Base-by-base conservation (phyloP, 2,329 filamentous ascomycete genomes). In the Pseudogymnoascus sp. region DNA sequence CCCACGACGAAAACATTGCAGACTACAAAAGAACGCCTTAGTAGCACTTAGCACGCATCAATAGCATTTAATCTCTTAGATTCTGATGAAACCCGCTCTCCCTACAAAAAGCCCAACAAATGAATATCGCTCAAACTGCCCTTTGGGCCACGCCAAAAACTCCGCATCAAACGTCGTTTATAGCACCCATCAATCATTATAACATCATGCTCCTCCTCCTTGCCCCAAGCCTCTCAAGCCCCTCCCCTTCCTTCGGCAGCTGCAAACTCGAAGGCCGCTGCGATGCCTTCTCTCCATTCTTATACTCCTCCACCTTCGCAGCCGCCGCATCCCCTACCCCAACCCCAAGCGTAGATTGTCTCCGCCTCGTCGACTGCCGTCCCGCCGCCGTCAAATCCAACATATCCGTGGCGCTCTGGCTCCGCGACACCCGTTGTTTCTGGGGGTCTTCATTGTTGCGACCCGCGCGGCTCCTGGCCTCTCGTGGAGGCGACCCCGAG, bases 151-250 rank as follows among this genome's bases (percentile, higher is more conserved):
- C 49, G 28, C 49, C 28, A 55, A 55, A 45, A 55, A 55, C 49
- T 55, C 49, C 49, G 49, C 49, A 55, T 55, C 49, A 55, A 55
- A 55, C 49, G 49, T 55, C 49, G 49, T 55, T 35, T 55, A 55
- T 55, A 55, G 49, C 49, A 55, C 28, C 28, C 35, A 60, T 64
- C 66, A 63, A 66, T 72, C 69, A 73, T 72, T 55, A 55, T 55
- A 72, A 65, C 71, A 74, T 73, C 72, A 72, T 74, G 60, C 72
- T 74, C 64, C 70, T 68, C 60, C 72, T 70, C 45, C 72, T 66
- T 52, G 67, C 67, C 12, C 68, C 66, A 12, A 72, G 66, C 33
- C 72, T 67, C 22, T 72, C 71, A 55, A 64, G 66, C 60, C 71
- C 69, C n/a, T 67, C 64, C 7, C 62, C 66, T 59, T 25, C 36